phyloP scores from a whole-genome alignment of 345 rosid genomes.

The Cardamine resedifolia region DNA sequence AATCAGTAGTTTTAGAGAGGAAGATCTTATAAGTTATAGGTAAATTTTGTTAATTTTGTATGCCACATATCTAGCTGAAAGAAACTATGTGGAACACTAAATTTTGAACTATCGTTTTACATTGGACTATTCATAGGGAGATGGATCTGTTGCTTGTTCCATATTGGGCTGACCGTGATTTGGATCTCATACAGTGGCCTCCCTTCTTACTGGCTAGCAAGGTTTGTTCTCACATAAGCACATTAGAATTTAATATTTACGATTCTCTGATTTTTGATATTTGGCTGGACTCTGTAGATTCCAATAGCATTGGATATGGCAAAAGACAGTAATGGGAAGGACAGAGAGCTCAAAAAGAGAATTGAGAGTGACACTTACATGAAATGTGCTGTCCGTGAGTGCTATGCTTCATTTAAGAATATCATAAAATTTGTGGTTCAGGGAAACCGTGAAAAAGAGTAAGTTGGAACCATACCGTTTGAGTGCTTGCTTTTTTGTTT shows the following conservation, averaged over 20 bases:
- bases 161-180: conserved; percentile 97
- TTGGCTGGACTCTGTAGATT: conserved; percentile 50
- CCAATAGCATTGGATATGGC: conserved; percentile 99
- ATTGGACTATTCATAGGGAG: conserved; percentile 63
- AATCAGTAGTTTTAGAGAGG: conserved; percentile 93
- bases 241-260: conserved; percentile 3
- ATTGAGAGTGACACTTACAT: conserved; percentile 70
- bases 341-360: conserved; percentile 84
- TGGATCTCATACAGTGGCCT: conserved; percentile 93
- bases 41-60: conserved; percentile 30
- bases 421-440: conserved; percentile 78
- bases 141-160: conserved; percentile 97
- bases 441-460: conserved; percentile 66
- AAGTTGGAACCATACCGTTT: conserved; percentile 38
- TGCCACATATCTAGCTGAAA: conserved; percentile 18
- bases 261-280: conserved; percentile 13
- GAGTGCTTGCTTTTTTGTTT: conserved; percentile 22
- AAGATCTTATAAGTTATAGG: conserved; percentile 89
- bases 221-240: conserved; percentile 46
- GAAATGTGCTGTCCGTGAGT: conserved; percentile 93
- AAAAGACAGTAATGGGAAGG: conserved; percentile 91
- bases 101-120: background rate
- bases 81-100: background rate
- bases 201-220: conserved; percentile 98
- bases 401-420: conserved; percentile 90